These are phyloP conservation scores for Malassezia furfur DNA, from an alignment of 1,284 basidiomycete genomes.

Conservation along the genomic window DNA sequence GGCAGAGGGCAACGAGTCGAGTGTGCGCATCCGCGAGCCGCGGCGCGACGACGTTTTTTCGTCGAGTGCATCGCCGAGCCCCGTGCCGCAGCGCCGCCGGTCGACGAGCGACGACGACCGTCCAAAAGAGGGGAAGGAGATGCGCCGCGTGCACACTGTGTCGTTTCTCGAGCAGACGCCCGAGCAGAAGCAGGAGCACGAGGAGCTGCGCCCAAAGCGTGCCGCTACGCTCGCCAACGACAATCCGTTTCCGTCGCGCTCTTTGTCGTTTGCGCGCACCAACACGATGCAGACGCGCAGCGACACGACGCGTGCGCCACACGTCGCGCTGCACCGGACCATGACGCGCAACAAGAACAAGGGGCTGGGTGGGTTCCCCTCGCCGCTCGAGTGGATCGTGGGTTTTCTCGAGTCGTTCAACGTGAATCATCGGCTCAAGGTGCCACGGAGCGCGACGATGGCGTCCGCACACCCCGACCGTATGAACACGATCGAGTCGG, in stretches of 20 bases:
- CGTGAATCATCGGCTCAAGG: constrained; percentile 50
- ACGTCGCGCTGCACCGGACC: constrained; percentile 24
- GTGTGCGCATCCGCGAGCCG: too few species aligned
- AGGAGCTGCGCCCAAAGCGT: background rate
- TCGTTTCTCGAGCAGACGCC: background rate
- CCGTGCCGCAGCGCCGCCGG: background rate
- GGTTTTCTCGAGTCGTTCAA: constrained; percentile 51
- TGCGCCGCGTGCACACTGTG: constrained; percentile 1
- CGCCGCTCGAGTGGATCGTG: background rate
- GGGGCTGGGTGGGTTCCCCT: constrained; percentile 13
- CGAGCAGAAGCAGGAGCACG: background rate
- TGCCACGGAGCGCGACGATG: constrained; percentile 64
- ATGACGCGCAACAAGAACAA: constrained; percentile 16
- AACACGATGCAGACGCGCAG: background rate
- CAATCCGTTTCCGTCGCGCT: background rate
- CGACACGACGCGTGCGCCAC: background rate
- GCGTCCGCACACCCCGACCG: constrained; percentile 35
- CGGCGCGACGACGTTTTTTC: too few species aligned
- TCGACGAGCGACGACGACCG: background rate
- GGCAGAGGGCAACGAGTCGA: background rate
- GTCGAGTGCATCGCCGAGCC: too few species aligned
- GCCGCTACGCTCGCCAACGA: background rate
- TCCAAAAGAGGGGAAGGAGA: background rate
- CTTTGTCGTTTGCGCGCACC: background rate
- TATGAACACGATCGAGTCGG: background rate